Evolutionary conservation across 2,329 filamentous ascomycete genomes (phyloP), one percentile per base, ranked within the genome.

Genomic region (Endothia cerciana): DNA sequence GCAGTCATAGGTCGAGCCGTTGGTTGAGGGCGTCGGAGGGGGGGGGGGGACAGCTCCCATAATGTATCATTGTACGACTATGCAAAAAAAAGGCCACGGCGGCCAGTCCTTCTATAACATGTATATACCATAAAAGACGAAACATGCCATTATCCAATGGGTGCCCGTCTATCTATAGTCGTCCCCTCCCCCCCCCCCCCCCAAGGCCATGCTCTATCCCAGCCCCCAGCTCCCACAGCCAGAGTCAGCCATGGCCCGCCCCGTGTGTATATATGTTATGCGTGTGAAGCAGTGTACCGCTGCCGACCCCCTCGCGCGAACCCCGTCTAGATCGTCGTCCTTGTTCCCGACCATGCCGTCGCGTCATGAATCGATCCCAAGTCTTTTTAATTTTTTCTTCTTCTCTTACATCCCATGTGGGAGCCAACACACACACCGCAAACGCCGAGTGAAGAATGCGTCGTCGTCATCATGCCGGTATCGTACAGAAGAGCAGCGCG

Each of bases 381-480:
- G 13, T n/a, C 4, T 11, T 43, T 43, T 36, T 36, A n/a, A n/a
- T n/a, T n/a, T n/a, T n/a, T n/a, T n/a, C n/a, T n/a, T n/a, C n/a
- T n/a, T n/a, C n/a, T 36, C 33, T 10, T 36, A 5, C 33, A 6
- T 6, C 17, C 22, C 22, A 51, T 30, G 47, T 28, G 47, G 28
- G 11, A 28, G 22, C 51, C 15, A 55, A 55, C 51, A 55, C 51
- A 55, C 51, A 55, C 51, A 55, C 28, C 28, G 51, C 51, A 55
- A 55, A 55, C 51, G 30, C 51, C 51, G 51, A 30, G 51, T 36
- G 51, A 36, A n/a, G 30, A 55, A 55, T n/a, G n/a, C n/a, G n/a
- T 55, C 51, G 17, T 55, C 28, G 47, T 51, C 51, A 55, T 55
- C 51, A 36, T 55, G 51, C 51, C 51, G 36, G 51, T 55, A 55